Conservation (phyloP, 116 monocot genomes). For the Dioscorea cayenensis region DNA sequence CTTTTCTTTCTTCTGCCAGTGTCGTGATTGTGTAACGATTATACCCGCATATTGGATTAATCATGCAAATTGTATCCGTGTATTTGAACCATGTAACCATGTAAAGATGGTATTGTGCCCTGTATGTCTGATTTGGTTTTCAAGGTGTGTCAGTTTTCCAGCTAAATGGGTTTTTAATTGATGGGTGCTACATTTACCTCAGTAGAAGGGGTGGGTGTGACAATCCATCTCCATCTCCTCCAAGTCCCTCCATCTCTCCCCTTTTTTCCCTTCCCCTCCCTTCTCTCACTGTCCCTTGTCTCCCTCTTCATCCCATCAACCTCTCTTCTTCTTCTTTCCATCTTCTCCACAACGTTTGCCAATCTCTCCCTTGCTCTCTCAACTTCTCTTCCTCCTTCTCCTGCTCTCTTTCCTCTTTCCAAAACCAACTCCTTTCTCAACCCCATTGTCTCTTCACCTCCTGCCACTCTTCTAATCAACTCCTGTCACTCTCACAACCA, state of each 20-base stretch:
- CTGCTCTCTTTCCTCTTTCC: background rate
- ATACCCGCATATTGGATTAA: too few species aligned
- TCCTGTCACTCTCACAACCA: background rate
- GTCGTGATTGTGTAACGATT: too few species aligned
- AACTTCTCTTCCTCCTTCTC: slow-evolving; percentile 3
- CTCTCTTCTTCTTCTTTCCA: slow-evolving; percentile 6
- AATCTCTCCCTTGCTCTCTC: background rate
- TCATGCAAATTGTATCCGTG: too few species aligned
- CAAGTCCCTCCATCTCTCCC: background rate
- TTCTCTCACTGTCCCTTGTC: slow-evolving; percentile 41
- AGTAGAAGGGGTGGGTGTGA: too few species aligned
- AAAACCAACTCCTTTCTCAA: slow-evolving; percentile 3
- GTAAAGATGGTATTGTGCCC: too few species aligned
- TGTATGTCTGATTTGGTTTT: too few species aligned
- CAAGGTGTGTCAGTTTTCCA: too few species aligned
- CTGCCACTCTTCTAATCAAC: too few species aligned
- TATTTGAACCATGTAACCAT: too few species aligned
- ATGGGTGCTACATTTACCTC: too few species aligned
- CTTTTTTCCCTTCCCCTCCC: slow-evolving; percentile 16
- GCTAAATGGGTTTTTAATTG: too few species aligned
- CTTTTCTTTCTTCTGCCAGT: too few species aligned
- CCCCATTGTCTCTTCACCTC: background rate
- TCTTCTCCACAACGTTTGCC: slow-evolving; percentile 8
- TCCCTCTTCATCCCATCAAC: slow-evolving; percentile 18
- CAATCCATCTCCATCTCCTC: slow-evolving; percentile 5